A percentile compares a stretch with the other conserved stretches of the same genome.
phyloP scores from a whole-genome alignment of 371 early-diverging fungal genomes.

The Encephalitozoon romaleae region DNA sequence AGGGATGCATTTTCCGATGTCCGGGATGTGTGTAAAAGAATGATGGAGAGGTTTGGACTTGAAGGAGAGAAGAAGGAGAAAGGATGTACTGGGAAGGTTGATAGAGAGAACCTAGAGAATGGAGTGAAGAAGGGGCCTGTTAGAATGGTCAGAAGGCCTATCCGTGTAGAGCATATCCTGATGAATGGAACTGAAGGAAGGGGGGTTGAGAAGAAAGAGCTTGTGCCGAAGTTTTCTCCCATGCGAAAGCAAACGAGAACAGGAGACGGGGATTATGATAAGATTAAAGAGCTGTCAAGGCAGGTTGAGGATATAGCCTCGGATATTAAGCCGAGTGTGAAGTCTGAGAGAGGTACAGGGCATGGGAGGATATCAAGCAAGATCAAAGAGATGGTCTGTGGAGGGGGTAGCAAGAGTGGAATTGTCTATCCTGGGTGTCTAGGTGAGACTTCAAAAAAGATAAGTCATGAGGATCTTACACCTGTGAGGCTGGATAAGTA shows the following conservation, averaged over 20 bases:
- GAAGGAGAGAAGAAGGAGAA: neutral
- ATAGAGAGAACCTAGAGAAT: neutral
- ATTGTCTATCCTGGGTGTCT: neutral
- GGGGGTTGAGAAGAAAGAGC: neutral
- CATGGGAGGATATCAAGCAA: neutral
- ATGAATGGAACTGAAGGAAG: neutral
- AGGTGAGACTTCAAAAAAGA: neutral
- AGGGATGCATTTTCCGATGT: conserved; percentile 36
- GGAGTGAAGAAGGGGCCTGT: neutral
- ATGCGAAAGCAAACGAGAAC: neutral
- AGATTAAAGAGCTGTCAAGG: conserved; percentile 7
- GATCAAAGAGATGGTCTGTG: neutral
- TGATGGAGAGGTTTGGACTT: neutral
- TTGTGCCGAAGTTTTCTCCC: neutral
- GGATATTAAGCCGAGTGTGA: neutral
- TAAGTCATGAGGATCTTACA: conserved; percentile 34
- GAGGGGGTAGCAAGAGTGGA: neutral
- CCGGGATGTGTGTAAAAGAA: conserved; percentile 21
- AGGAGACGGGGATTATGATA: neutral
- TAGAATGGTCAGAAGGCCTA: neutral
- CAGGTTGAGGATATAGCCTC: neutral
- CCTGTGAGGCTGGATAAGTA: conserved; percentile 36
- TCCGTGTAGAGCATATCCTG: neutral
- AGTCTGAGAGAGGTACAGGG: neutral
- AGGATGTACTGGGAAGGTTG: neutral